These are phyloP conservation scores for Agaricales sp. DNA, from an alignment of 1,284 basidiomycete genomes.

Conservation along the genomic window DNA sequence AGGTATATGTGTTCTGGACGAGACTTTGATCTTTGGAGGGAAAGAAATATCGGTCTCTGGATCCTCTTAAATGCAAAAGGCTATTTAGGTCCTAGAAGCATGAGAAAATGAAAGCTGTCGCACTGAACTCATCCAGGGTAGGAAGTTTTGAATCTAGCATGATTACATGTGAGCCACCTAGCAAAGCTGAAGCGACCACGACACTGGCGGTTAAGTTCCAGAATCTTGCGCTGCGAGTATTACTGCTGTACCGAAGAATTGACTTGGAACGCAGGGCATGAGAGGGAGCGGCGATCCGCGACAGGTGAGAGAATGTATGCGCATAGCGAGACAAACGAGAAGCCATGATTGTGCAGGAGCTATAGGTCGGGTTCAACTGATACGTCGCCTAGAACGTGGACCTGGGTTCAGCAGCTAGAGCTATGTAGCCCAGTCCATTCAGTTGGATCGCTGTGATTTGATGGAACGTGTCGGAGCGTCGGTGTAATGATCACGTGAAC, in stretches of 20 bases:
- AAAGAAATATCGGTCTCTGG: slow-evolving; percentile 64
- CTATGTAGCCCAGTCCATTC: no score
- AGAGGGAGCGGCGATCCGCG: no score
- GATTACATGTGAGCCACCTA: background rate
- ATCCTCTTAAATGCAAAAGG: slow-evolving; percentile 43
- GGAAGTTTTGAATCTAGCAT: background rate
- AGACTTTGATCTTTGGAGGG: slow-evolving; percentile 49
- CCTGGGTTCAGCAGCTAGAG: no score
- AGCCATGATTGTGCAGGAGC: no score
- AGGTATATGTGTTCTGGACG: slow-evolving; percentile 49
- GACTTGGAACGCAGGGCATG: background rate
- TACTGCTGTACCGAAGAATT: background rate
- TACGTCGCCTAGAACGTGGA: no score
- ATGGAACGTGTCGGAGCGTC: background rate
- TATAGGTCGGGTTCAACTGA: no score
- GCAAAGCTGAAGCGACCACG: background rate
- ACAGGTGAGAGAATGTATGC: no score
- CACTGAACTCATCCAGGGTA: background rate
- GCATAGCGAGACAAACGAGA: no score
- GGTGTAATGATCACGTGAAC: background rate
- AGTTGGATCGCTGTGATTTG: background rate
- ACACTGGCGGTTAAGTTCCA: background rate
- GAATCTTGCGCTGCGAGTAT: background rate
- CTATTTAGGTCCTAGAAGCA: background rate
- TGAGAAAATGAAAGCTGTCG: background rate